Evolutionary conservation across 371 early-diverging fungal genomes (phyloP).

Genomic region (Homolaphlyctis polyrhiza): DNA sequence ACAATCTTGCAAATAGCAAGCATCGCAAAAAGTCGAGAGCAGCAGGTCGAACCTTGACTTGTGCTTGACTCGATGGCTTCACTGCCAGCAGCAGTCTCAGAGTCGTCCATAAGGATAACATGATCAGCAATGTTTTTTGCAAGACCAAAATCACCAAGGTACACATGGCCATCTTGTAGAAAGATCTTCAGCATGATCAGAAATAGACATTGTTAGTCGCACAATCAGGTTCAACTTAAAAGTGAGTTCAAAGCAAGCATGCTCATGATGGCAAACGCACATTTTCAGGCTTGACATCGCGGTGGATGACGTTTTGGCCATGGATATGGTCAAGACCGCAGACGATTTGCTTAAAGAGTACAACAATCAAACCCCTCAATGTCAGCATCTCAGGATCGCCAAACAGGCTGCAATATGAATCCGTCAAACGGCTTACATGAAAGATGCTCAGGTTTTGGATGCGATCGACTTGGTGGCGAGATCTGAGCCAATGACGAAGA

Average conservation of each 20-base stretch:
- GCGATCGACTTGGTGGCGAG: conserved; percentile 8
- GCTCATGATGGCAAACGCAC: too few species aligned
- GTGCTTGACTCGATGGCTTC: not conserved
- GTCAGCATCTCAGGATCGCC: too few species aligned
- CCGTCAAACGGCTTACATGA: not conserved
- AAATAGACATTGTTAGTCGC: not conserved
- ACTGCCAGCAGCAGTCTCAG: too few species aligned
- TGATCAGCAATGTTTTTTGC: conserved; percentile 30
- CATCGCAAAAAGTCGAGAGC: too few species aligned
- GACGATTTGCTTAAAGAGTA: conserved; percentile 27
- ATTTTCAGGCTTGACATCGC: conserved; percentile 96
- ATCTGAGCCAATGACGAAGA: conserved; percentile 8
- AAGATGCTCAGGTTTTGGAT: conserved; percentile 11
- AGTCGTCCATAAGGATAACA: conserved; percentile 12
- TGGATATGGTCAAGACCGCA: conserved; percentile 26
- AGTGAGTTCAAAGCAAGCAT: too few species aligned
- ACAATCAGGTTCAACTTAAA: too few species aligned
- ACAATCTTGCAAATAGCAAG: too few species aligned
- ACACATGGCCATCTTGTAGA: conserved; percentile 19
- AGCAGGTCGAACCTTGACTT: too few species aligned
- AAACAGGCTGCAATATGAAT: too few species aligned
- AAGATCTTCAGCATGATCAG: too few species aligned
- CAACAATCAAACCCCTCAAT: too few species aligned
- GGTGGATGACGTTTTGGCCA: conserved; percentile 20
- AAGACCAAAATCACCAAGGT: conserved; percentile 36